Evolutionary conservation across 805 yeast species (phyloP).

Genomic region (Yamadazyma endophytica): DNA sequence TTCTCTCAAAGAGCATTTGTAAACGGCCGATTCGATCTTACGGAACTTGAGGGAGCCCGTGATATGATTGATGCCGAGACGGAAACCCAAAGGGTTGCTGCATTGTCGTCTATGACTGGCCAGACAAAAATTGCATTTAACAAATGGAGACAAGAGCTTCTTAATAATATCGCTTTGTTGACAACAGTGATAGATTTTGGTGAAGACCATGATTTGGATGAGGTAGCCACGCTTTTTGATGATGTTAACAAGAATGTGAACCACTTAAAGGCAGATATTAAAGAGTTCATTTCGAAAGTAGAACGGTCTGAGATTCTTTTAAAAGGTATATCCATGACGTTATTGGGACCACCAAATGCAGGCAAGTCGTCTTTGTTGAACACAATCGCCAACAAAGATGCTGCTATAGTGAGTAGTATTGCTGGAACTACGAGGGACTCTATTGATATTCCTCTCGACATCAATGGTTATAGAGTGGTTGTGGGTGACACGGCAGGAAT

Average conservation of each 20-base stretch:
- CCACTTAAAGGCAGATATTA: conserved; percentile 42
- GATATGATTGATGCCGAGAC: conserved; percentile 93
- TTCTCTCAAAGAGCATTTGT: conserved; percentile 83
- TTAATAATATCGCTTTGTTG: conserved; percentile 65
- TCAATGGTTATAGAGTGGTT: conserved; percentile 78
- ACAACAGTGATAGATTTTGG: conserved; percentile 94
- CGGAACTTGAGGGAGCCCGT: conserved; percentile 86
- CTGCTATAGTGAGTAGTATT: conserved; percentile 84
- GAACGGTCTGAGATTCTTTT: conserved; percentile 58
- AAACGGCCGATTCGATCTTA: conserved; percentile 78
- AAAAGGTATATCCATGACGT: conserved; percentile 66
- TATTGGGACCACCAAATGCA: conserved; percentile 93
- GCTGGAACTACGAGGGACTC: conserved; percentile 95
- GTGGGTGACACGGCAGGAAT: conserved; percentile 95
- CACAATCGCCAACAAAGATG: conserved; percentile 68
- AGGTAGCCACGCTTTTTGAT: conserved; percentile 49
- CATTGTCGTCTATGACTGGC: conserved; percentile 72
- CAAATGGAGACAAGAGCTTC: conserved; percentile 63
- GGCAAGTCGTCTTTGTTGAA: conserved; percentile 90
- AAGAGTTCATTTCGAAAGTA: conserved; percentile 41
- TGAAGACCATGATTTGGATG: conserved; percentile 84
- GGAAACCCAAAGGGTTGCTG: conserved; percentile 76
- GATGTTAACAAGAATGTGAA: conserved; percentile 44
- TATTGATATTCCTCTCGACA: conserved; percentile 74
- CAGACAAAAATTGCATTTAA: conserved; percentile 50